Conservation (phyloP, 345 rosid species). For the Eucalyptus albens region DNA sequence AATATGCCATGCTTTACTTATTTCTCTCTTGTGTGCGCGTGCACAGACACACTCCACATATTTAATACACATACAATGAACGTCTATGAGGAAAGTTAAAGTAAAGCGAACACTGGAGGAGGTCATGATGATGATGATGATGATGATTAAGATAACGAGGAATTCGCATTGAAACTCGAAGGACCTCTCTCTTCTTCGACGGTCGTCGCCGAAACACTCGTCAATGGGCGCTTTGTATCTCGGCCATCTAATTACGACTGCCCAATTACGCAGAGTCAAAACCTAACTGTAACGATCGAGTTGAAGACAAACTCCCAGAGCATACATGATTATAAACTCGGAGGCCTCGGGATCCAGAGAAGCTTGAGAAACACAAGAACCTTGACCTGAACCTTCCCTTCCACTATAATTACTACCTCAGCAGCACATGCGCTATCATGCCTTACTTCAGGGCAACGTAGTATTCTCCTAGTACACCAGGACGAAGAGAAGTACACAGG, state of each 20-base stretch:
- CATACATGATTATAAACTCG: neutral
- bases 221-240: constrained; percentile 8
- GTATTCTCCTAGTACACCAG: neutral
- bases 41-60: neutral
- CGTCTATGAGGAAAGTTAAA: neutral
- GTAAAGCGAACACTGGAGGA: neutral
- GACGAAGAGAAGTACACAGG: neutral
- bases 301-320: neutral
- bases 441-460: neutral
- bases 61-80: neutral
- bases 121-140: neutral
- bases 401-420: neutral
- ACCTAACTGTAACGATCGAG: neutral
- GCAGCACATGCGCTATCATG: neutral
- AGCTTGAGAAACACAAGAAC: neutral
- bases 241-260: neutral
- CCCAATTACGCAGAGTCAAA: neutral
- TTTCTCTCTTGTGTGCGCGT: neutral
- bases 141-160: neutral
- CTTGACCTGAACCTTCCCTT: neutral
- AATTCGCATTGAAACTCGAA: neutral
- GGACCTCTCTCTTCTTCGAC: constrained; percentile 25
- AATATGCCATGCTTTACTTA: neutral
- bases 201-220: constrained; percentile 30
- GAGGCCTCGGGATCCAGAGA: neutral